Conservation (phyloP, 2,329 filamentous ascomycete genomes). For the Coleophoma cylindrospora region DNA sequence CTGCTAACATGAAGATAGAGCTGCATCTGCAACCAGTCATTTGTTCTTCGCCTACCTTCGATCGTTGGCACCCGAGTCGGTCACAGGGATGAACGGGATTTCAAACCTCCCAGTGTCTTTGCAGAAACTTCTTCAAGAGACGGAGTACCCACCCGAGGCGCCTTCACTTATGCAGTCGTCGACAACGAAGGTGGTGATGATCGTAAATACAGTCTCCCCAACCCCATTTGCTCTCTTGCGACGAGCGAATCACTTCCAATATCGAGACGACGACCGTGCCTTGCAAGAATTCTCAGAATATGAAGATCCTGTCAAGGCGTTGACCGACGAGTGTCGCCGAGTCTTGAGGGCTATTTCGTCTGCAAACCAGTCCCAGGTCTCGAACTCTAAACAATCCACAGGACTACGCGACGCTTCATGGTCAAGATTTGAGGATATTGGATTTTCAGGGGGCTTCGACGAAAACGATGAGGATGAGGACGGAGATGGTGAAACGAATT, state of each 20-base stretch:
- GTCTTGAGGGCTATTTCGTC: constrained; percentile 86
- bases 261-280: constrained; percentile 81
- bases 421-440: constrained; percentile 95
- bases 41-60: constrained; percentile 96
- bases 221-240: constrained; percentile 89
- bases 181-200: constrained; percentile 92
- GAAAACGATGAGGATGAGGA: constrained; percentile 66
- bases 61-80: constrained; percentile 75
- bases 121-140: constrained; percentile 84
- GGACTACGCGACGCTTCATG: constrained; percentile 81
- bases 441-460: constrained; percentile 73
- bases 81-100: constrained; percentile 68
- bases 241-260: constrained; percentile 91
- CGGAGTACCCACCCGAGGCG: constrained; percentile 84
- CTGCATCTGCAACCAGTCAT: constrained; percentile 93
- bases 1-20: constrained; percentile 42
- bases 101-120: constrained; percentile 84
- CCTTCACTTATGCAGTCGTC: constrained; percentile 71
- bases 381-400: constrained; percentile 65
- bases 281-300: constrained; percentile 82
- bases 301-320: constrained; percentile 79
- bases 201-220: constrained; percentile 90
- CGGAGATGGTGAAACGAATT: constrained; percentile 33
- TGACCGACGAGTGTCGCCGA: constrained; percentile 91
- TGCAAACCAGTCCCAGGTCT: constrained; percentile 78